Percentiles rank a stretch among this genome's conserved stretches.
Evolutionary conservation across 2,329 filamentous ascomycete species (phyloP).

Genomic region (Trichothecium sympodiale): DNA sequence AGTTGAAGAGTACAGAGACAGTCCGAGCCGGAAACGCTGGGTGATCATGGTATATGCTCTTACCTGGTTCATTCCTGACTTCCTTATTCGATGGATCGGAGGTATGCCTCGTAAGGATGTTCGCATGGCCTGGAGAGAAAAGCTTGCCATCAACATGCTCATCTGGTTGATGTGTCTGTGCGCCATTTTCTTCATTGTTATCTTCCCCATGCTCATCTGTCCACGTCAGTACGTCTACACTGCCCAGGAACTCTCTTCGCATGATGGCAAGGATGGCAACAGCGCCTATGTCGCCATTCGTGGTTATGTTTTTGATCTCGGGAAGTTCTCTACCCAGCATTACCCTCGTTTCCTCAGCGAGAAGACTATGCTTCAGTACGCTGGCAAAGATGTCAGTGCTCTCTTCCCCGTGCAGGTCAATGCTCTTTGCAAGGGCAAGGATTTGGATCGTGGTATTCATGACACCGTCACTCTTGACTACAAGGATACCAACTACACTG

Average conservation of each 20-base stretch:
- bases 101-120: constrained; percentile 89
- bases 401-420: constrained; percentile 93
- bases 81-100: constrained; percentile 64
- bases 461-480: constrained; percentile 77
- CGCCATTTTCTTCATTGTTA: constrained; percentile 80
- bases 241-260: constrained; percentile 58
- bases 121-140: constrained; percentile 88
- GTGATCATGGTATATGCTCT: constrained; percentile 71
- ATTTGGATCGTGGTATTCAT: constrained; percentile 42
- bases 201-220: constrained; percentile 80
- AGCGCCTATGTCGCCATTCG: constrained; percentile 70
- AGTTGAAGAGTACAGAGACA: constrained; percentile 73
- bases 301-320: constrained; percentile 79
- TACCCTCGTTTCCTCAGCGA: constrained; percentile 51
- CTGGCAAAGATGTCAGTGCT: constrained; percentile 73
- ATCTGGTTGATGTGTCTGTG: constrained; percentile 81
- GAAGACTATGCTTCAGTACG: constrained; percentile 64
- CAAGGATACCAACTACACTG: constrained; percentile 62
- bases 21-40: constrained; percentile 80
- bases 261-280: constrained; percentile 53
- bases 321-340: constrained; percentile 60
- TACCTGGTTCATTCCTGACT: constrained; percentile 82
- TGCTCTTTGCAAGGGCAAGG: constrained; percentile 72
- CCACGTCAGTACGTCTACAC: constrained; percentile 86
- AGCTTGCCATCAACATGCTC: constrained; percentile 93